Base-by-base conservation (phyloP, 192 early-diverging fungal species). In the Chytriomyces hyalinus region DNA sequence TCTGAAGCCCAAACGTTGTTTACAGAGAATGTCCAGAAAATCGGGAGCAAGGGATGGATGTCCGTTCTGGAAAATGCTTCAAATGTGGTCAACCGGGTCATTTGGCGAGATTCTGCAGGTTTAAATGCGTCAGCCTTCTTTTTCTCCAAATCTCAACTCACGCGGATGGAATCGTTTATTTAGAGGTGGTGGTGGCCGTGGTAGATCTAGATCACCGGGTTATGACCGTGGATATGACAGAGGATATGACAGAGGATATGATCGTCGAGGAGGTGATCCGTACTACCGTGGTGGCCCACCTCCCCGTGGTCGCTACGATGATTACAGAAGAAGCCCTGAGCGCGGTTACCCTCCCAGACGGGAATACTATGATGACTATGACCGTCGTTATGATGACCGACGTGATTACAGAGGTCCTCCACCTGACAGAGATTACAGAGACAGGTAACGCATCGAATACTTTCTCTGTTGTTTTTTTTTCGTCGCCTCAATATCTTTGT, bases 61-160 rank as follows among this genome's bases (percentile, higher is more conserved):
- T 88, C 10, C 66, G 82, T 28, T 81, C 79, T 15, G 87, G 87
- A 45, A 85, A 86, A 51, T 88, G 87, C 81, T 88, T 88, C 82
- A 82, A 83, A 61, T 88, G 87, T 67, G 87, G 87, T 36, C 65
- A 80, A 50, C 69, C 73, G 24, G 87, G 87, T 20, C 87, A 88
- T 76, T 67, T 88, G 47, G 87, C 87, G 36, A 69, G 81, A 26
- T 87, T 84, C 78, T 88, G 87, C 76, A 36, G 78, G 86, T 87
- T 78, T n/a, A n/a, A 60, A 73, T 60, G 46, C 22, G 48, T 8
- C 15, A 24, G 17, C 43, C 13, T 64, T 67, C 9, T 36, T 60
- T 60, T 60, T 73, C 70, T 60, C 11, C 64, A 43, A 65, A 44
- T 20, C 47, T 9, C 20, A 15, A 20, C 57, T 63, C 48, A 48